These are phyloP conservation scores for Wallemia mellicola DNA, from an alignment of 1,284 basidiomycete species.

Conservation along the genomic window DNA sequence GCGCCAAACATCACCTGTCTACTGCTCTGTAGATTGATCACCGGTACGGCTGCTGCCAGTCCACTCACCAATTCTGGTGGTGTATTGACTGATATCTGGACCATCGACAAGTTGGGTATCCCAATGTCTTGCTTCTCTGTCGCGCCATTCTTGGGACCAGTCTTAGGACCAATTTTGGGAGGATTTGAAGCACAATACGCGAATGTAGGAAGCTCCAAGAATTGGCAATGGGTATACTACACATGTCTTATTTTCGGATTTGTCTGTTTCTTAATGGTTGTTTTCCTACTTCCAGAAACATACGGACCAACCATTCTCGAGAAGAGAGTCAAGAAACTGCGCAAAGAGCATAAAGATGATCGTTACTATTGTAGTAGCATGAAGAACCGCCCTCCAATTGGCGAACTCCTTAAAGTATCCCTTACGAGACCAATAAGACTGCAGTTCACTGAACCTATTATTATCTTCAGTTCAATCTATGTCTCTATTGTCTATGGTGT, in stretches of 20 bases:
- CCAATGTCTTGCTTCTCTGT: constrained; percentile 9
- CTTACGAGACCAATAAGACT: constrained; percentile 20
- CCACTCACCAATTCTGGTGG: constrained; percentile 21
- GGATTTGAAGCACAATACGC: constrained; percentile 15
- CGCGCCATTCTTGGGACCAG: constrained; percentile 18
- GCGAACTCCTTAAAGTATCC: constrained; percentile 14
- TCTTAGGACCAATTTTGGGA: constrained; percentile 16
- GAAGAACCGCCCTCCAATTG: neutral
- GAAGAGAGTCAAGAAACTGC: constrained; percentile 13
- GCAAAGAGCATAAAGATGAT: constrained; percentile 16
- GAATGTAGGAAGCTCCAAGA: neutral
- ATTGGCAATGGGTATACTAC: constrained; percentile 21
- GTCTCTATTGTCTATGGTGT: constrained; percentile 4
- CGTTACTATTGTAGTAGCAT: constrained; percentile 9
- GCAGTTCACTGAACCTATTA: constrained; percentile 19
- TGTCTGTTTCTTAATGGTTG: constrained; percentile 9
- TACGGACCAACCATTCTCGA: constrained; percentile 19
- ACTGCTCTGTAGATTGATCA: constrained; percentile 19
- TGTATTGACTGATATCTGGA: constrained; percentile 15
- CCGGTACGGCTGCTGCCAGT: constrained; percentile 18
- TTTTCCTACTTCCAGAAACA: constrained; percentile 17
- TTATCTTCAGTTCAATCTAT: constrained; percentile 20
- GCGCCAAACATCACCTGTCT: constrained; percentile 18
- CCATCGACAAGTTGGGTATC: neutral
- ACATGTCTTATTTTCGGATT: constrained; percentile 15